Conservation (phyloP, 257 asterid species). For the Rhazya stricta region DNA sequence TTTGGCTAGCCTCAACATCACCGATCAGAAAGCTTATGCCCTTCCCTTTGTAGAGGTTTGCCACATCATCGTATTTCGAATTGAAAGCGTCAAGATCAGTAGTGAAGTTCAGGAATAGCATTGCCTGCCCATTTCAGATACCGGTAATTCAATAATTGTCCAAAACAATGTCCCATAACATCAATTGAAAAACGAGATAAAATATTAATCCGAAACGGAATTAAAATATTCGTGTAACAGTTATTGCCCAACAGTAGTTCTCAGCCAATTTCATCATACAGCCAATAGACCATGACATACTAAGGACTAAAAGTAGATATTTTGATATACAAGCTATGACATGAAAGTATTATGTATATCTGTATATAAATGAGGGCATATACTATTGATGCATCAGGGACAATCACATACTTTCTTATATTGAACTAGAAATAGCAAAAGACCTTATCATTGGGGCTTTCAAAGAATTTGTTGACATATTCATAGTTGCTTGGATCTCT, state of each 20-base stretch:
- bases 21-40: conserved; percentile 70
- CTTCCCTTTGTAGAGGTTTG: conserved; percentile 53
- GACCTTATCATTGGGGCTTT: conserved; percentile 50
- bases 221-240: neutral
- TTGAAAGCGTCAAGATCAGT: conserved; percentile 50
- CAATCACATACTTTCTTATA: neutral
- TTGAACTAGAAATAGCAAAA: neutral
- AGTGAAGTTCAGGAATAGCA: conserved; percentile 70
- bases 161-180: neutral
- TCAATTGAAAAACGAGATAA: too few relatives aligned
- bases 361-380: neutral
- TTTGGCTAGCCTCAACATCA: conserved; percentile 48
- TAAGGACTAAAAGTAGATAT: neutral
- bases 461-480: conserved; percentile 56
- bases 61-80: conserved; percentile 54
- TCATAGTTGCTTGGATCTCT: conserved; percentile 46
- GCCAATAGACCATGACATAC: neutral
- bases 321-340: neutral
- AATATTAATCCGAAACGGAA: neutral
- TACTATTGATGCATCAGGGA: neutral
- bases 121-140: conserved; percentile 38
- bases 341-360: neutral
- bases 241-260: neutral
- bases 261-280: neutral
- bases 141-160: neutral